Base-by-base conservation (phyloP, 306 rosid genomes). In the Sesbania bispinosa region DNA sequence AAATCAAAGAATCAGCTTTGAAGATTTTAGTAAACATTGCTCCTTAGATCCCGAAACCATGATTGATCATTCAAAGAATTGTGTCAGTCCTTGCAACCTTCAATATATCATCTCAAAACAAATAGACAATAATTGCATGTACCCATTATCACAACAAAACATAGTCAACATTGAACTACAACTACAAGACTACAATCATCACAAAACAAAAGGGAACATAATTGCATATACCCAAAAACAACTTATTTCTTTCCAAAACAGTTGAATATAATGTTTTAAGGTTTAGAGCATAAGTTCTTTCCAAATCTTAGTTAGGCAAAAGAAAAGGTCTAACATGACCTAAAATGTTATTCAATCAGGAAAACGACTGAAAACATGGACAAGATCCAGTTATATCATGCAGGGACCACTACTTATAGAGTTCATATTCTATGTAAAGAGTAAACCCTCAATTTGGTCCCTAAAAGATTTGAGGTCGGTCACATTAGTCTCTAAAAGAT, bases 31-130 rank as follows among this genome's bases (percentile, higher is more conserved):
- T 51, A n/a, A 14, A 48, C n/a, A 69, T 11, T 38, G 32, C 71
- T 50, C 38, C 16, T 18, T 13, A 14, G 20, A 47, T 38, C 50
- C 36, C 15, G 14, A 2, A 52, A 58, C 21, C 19, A 30, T 15
- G 11, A 20, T 19, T 15, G 6, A 26, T 13, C 11, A 14, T 13
- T 19, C 15, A 48, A 26, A 36, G 43, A 4, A 13, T n/a, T 15
- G 15, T 30, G 9, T 1, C 45, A 20, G 51, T 48, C 41, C 26
- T 18, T 8, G 24, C 32, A 27, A 77, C 7, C 14, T 48, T 30
- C n/a, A 47, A 47, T 26, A n/a, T n/a, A n/a, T n/a, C 24, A 58
- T 67, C 74, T 32, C 69, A 57, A 66, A 33, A 36, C 54, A 50
- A 50, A 76, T 33, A 30, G 10, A 58, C 48, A 2, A 1, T 19